Evolutionary conservation across 306 rosid species (phyloP).

Genomic region (Acacia acuminata): DNA sequence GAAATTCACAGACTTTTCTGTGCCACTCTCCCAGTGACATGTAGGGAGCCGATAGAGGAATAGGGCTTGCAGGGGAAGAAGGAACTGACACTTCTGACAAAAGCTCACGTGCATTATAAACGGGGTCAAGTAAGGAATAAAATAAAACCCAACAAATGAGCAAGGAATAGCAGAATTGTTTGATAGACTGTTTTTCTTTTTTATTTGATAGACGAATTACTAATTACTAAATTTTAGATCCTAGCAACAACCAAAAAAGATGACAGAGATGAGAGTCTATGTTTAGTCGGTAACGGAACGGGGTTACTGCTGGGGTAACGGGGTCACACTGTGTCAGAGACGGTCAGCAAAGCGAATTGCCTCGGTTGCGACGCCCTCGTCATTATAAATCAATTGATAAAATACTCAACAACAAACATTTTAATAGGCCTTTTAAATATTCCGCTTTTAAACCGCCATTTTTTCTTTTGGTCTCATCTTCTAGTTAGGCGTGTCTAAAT

Average conservation of each 20-base stretch:
- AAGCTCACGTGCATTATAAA: neutral
- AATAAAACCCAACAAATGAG: neutral
- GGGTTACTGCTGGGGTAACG: neutral
- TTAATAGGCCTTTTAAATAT: neutral
- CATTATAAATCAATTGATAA: neutral
- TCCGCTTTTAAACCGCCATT: neutral
- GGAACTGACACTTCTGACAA: neutral
- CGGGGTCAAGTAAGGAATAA: conserved; percentile 4
- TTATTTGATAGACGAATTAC: no score
- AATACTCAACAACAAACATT: neutral
- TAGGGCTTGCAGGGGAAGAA: neutral
- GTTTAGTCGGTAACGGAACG: conserved; percentile 11
- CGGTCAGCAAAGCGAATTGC: neutral
- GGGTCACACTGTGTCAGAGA: neutral
- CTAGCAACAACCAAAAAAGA: no score
- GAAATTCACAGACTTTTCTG: no score
- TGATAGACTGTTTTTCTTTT: no score
- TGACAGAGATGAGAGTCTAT: no score
- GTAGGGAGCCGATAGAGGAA: neutral
- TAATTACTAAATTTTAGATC: no score
- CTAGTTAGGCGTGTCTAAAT: neutral
- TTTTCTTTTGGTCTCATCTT: neutral
- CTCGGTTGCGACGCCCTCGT: conserved; percentile 1
- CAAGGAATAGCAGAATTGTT: neutral
- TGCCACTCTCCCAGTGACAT: neutral